These are phyloP conservation scores for Periconia digitata DNA, from an alignment of 2,329 filamentous ascomycete genomes.

Conservation along the genomic window DNA sequence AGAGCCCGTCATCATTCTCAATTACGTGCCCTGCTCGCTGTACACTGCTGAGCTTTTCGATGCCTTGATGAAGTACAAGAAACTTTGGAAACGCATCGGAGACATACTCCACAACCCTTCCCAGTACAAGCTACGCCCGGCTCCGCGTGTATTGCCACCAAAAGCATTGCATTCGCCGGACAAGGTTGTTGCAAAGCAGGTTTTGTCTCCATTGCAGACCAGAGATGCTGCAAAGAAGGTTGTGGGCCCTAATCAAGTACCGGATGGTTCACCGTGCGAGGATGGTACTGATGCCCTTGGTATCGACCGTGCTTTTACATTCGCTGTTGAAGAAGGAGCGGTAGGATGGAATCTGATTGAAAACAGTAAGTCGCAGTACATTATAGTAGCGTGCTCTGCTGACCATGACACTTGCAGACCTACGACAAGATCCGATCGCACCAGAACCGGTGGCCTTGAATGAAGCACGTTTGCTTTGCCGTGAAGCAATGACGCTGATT, in stretches of 20 bases:
- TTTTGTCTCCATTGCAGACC: constrained; percentile 14
- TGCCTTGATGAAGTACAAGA: constrained; percentile 37
- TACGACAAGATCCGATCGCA: constrained; percentile 22
- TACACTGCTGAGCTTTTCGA: constrained; percentile 38
- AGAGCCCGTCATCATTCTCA: constrained; percentile 30
- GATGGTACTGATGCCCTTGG: constrained; percentile 8
- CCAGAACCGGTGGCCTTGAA: constrained; percentile 30
- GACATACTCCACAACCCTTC: constrained; percentile 24
- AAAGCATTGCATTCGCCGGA: background rate
- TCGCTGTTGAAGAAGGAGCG: constrained; percentile 22
- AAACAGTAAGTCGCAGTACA: constrained; percentile 9
- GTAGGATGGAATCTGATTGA: constrained; percentile 22
- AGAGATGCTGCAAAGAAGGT: constrained; percentile 5
- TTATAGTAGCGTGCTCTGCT: background rate
- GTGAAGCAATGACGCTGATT: constrained; percentile 35
- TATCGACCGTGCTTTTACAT: constrained; percentile 27
- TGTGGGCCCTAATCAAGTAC: constrained; percentile 2
- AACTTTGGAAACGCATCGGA: constrained; percentile 34
- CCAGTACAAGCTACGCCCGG: constrained; percentile 19
- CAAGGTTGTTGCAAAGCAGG: background rate
- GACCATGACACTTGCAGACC: constrained; percentile 3
- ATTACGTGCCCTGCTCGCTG: constrained; percentile 35
- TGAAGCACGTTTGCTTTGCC: constrained; percentile 28
- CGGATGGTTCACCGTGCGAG: constrained; percentile 17
- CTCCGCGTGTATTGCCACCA: constrained; percentile 3